Conservation (phyloP, 2,329 filamentous ascomycete genomes). For the Didymella keratinophila region DNA sequence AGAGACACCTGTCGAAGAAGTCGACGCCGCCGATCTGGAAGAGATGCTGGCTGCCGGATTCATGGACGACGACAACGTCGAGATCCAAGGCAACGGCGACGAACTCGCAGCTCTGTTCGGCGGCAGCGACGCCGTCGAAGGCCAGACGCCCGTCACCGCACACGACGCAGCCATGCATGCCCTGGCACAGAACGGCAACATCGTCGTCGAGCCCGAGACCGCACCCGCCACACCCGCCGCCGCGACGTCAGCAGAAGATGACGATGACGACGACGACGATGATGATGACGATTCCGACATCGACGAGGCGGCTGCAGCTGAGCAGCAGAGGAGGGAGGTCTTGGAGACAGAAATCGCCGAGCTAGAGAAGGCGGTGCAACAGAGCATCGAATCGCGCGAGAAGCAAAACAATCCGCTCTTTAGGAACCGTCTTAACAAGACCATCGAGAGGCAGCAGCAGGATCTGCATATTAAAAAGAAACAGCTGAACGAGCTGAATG, state of each 20-base stretch:
- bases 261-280: conserved; percentile 55
- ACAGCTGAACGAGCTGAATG: conserved; percentile 48
- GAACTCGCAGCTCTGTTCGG: conserved; percentile 44
- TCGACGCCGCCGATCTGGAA: conserved; percentile 49
- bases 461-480: conserved; percentile 64
- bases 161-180: conserved; percentile 51
- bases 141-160: conserved; percentile 45
- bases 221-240: conserved; percentile 43
- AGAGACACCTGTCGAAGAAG: conserved; percentile 54
- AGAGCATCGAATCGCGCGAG: conserved; percentile 53
- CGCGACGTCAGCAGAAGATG: conserved; percentile 51
- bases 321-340: conserved; percentile 56
- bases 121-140: conserved; percentile 38
- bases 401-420: conserved; percentile 59
- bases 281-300: conserved; percentile 57
- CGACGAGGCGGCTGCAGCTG: conserved; percentile 57
- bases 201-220: conserved; percentile 42
- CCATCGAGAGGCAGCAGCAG: conserved; percentile 55
- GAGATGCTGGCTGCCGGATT: conserved; percentile 45
- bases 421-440: conserved; percentile 58
- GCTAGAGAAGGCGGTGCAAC: conserved; percentile 59
- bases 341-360: conserved; percentile 63
- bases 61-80: conserved; percentile 46
- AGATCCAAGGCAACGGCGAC: conserved; percentile 40
- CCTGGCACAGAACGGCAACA: conserved; percentile 38